Percentiles rank a stretch among this genome's conserved stretches.
Evolutionary conservation across 106 monocot genomes (phyloP).

Genomic region (Dendrobium huoshanense): DNA sequence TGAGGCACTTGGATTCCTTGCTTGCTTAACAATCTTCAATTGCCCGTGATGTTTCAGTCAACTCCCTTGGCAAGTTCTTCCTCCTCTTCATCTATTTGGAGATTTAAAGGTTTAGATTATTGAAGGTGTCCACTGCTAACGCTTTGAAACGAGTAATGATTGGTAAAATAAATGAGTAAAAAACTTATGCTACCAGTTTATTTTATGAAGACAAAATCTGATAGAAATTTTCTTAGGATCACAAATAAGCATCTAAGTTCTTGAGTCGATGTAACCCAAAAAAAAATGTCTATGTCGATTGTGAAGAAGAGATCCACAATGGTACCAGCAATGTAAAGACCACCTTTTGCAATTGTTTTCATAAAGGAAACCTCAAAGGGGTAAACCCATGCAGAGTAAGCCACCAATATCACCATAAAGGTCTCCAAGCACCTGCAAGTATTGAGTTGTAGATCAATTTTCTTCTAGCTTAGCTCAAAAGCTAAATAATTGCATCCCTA

Average conservation of each 20-base stretch:
- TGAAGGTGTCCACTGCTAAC: too few relatives aligned
- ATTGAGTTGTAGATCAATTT: neutral
- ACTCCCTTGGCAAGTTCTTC: slow-evolving; percentile 55
- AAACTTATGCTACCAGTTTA: neutral
- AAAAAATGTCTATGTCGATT: slow-evolving; percentile 86
- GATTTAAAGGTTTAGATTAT: too few relatives aligned
- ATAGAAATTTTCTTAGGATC: slow-evolving; percentile 60
- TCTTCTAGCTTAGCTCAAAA: neutral
- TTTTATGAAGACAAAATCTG: slow-evolving; percentile 35
- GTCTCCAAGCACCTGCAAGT: slow-evolving; percentile 77
- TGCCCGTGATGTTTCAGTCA: slow-evolving; percentile 38
- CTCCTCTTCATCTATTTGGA: too few relatives aligned
- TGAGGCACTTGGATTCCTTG: slow-evolving; percentile 24
- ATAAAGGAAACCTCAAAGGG: slow-evolving; percentile 90
- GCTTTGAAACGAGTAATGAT: neutral
- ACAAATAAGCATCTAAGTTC: slow-evolving; percentile 63
- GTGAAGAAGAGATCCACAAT: slow-evolving; percentile 70
- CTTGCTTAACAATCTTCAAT: slow-evolving; percentile 48
- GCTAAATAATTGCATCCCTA: neutral
- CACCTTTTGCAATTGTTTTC: slow-evolving; percentile 42
- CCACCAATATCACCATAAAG: slow-evolving; percentile 78
- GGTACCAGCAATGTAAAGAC: slow-evolving; percentile 39
- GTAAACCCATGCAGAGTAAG: slow-evolving; percentile 89
- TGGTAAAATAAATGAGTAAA: neutral
- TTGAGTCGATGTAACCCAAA: slow-evolving; percentile 70